Conservation (phyloP, 306 rosid genomes). For the Carpinus viminea region DNA sequence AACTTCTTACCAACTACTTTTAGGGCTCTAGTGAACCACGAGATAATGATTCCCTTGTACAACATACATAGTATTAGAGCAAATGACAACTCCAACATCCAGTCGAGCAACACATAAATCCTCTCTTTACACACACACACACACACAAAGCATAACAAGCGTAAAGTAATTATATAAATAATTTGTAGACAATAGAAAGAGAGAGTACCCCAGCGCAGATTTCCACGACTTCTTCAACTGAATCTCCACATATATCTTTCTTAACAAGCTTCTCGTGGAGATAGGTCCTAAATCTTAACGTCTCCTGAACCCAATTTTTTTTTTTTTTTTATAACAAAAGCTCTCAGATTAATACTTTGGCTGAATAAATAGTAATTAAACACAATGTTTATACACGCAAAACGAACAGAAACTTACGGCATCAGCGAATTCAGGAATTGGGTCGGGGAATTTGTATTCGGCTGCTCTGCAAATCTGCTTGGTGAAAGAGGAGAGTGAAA, state of each 20-base stretch:
- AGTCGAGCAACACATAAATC: neutral
- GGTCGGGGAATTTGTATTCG: slow-evolving; percentile 92
- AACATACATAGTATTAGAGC: neutral
- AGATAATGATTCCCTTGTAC: neutral
- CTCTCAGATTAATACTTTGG: neutral
- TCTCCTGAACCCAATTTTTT: slow-evolving; percentile 54
- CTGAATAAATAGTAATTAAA: neutral
- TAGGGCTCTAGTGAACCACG: neutral
- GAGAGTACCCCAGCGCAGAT: slow-evolving; percentile 76
- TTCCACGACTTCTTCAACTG: slow-evolving; percentile 67
- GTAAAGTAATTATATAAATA: neutral
- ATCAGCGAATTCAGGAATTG: slow-evolving; percentile 87
- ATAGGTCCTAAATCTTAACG: slow-evolving; percentile 61
- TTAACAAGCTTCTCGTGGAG: slow-evolving; percentile 64
- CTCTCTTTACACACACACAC: neutral
- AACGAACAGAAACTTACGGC: slow-evolving; percentile 44
- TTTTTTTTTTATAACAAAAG: neutral
- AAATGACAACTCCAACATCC: neutral
- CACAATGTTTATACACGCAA: neutral
- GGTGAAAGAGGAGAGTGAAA: slow-evolving; percentile 20
- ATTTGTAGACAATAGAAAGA: neutral
- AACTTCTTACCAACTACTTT: neutral
- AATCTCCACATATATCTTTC: slow-evolving; percentile 64
- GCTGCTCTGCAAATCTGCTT: slow-evolving; percentile 51
- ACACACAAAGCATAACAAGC: neutral